These are phyloP conservation scores for Ocimum tenuiflorum DNA, from an alignment of 257 asterid species.

Conservation along the genomic window DNA sequence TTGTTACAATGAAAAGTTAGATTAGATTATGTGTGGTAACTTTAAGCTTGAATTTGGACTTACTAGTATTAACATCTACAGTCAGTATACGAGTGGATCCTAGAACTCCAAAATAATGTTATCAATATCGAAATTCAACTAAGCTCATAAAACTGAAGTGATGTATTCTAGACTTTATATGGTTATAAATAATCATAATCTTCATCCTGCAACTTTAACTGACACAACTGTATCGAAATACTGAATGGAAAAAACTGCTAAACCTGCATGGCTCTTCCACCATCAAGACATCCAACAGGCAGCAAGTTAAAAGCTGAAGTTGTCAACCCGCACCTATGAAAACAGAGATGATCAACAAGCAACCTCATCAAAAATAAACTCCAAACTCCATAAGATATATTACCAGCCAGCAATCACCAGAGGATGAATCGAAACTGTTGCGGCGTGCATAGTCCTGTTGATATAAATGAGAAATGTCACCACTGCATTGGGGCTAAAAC, in stretches of 20 bases:
- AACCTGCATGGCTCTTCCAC: conserved; percentile 96
- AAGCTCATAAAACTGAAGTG: neutral
- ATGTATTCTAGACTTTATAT: neutral
- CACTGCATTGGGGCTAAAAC: neutral
- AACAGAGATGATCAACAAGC: conserved; percentile 13
- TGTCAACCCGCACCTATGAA: conserved; percentile 84
- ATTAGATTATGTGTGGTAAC: neutral
- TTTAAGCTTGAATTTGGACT: neutral
- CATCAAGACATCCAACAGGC: conserved; percentile 94
- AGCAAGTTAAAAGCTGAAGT: conserved; percentile 92
- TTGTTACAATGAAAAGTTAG: neutral
- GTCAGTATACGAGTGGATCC: neutral
- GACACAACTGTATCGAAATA: neutral
- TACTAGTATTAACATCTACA: neutral
- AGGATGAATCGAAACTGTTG: conserved; percentile 79
- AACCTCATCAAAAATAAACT: neutral
- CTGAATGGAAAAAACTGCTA: conserved; percentile 18
- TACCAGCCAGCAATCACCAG: conserved; percentile 96
- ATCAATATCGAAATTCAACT: neutral
- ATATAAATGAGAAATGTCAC: conserved; percentile 8
- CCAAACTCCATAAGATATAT: conserved; percentile 21
- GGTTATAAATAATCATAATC: neutral
- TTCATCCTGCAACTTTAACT: conserved; percentile 13
- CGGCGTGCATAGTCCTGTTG: conserved; percentile 72
- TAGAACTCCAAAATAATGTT: neutral